Base-by-base conservation (phyloP, 1,284 basidiomycete species). In the Blastosporella zonata region DNA sequence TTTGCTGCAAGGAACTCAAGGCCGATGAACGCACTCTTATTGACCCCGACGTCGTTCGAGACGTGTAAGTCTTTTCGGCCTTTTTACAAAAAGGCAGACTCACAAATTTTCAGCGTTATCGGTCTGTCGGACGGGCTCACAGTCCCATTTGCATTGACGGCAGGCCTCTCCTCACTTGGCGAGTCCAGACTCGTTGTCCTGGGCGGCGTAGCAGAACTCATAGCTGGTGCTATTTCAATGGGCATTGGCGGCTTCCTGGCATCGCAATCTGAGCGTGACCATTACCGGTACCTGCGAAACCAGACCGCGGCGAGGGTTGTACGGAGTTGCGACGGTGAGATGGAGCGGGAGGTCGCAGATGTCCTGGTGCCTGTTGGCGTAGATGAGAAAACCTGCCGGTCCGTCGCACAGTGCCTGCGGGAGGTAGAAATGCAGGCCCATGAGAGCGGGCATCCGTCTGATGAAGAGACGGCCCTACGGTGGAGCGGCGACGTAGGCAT, bases 161-260 rank as follows among this genome's bases (percentile, higher is more conserved):
- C 91, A 12, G 92, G 95, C 56, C 79, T 98, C 8, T 94, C 93
- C 1, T 92, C 90, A 1, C 79, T 97, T 15, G 94, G 95, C 41
- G 85, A 89, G 57, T 93, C 90, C 10, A 82, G 78, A 46, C 77
- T 97, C 29, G 95, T 97, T 59, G 90, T 97, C 39, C 77, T 97
- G 41, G 91, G 93, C 59, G 93, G 95, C 40, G 71, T 97, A 43
- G 91, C 95, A 22, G 92, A 97, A 66, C 84, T 97, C 55, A 90
- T 94, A 51, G 92, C 93, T 2, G 94, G 95, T n/a, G 90, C 93
- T 7, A 92, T 98, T 54, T 88, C 85, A 0, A 99, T 98, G 96
- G 95, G 95, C 52, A 90, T 98, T 42, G 96, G 96, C 49, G 96
- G 96, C 20, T 97, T 96, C 77, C 85, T 99, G 47, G 93, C 93